phyloP scores from a whole-genome alignment of 1,139 yeast species.

The Debaryomyces psychrophilus region DNA sequence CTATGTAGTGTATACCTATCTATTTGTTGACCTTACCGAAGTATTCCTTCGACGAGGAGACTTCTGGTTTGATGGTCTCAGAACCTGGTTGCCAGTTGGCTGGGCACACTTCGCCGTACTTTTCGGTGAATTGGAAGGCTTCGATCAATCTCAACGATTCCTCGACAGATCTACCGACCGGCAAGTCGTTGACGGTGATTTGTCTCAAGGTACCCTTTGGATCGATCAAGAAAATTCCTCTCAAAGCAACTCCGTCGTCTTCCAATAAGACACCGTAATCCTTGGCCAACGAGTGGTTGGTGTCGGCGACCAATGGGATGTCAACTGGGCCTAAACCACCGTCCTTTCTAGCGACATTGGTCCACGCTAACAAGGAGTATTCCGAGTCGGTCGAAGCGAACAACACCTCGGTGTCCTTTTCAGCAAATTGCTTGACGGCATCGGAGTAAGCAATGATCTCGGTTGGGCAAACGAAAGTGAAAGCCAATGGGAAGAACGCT shows the following conservation, averaged over 20 bases:
- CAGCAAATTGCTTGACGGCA: slow-evolving; percentile 86
- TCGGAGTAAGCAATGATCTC: slow-evolving; percentile 98
- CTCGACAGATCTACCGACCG: slow-evolving; percentile 98
- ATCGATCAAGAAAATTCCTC: slow-evolving; percentile 97
- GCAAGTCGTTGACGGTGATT: slow-evolving; percentile 95
- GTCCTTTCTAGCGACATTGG: slow-evolving; percentile 92
- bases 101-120: slow-evolving; percentile 97
- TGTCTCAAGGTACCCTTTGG: slow-evolving; percentile 95
- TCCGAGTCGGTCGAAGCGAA: slow-evolving; percentile 98
- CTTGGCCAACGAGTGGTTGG: slow-evolving; percentile 90
- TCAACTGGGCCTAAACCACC: slow-evolving; percentile 97
- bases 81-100: slow-evolving; percentile 99
- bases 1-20: slow-evolving; percentile 1
- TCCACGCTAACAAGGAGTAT: slow-evolving; percentile 97
- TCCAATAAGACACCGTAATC: slow-evolving; percentile 97
- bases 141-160: slow-evolving; percentile 96
- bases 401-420: slow-evolving; percentile 83
- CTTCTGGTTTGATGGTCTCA: slow-evolving; percentile 90
- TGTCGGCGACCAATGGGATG: slow-evolving; percentile 94
- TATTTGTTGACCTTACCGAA: slow-evolving; percentile 58
- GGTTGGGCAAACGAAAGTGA: slow-evolving; percentile 99
- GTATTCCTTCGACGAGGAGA: slow-evolving; percentile 80
- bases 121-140: slow-evolving; percentile 89
- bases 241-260: slow-evolving; percentile 94
- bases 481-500: slow-evolving; percentile 97